phyloP scores from a whole-genome alignment of 116 monocot species.

The Trichopus zeylanicus region DNA sequence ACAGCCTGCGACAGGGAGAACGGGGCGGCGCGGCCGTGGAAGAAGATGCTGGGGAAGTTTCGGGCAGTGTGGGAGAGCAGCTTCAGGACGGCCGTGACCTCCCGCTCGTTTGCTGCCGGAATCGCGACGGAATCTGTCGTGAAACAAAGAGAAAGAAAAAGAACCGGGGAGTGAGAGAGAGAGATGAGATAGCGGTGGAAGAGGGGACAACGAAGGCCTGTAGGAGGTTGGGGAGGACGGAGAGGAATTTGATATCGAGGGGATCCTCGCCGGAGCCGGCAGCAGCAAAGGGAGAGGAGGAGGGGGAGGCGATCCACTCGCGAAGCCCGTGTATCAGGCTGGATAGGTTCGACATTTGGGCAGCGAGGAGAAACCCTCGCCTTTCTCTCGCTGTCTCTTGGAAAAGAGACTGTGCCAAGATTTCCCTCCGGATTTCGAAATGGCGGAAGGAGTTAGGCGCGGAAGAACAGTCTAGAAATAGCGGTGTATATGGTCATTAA shows the following conservation, averaged over 20 bases:
- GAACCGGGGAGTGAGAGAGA: neutral
- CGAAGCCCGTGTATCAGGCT: conserved; percentile 76
- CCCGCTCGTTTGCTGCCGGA: conserved; percentile 63
- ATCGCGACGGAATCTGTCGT: neutral
- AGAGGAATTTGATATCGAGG: conserved; percentile 61
- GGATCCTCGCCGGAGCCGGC: conserved; percentile 40
- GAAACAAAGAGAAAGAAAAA: neutral
- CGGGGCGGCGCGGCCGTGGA: conserved; percentile 59
- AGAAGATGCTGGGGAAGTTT: conserved; percentile 90
- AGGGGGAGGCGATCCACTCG: conserved; percentile 64
- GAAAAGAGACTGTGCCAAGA: neutral
- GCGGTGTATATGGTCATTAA: too few relatives aligned
- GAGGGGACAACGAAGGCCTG: conserved; percentile 78
- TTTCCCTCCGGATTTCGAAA: conserved; percentile 5
- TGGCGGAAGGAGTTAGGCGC: too few relatives aligned
- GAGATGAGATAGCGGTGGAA: conserved; percentile 32
- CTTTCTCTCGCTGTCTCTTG: neutral
- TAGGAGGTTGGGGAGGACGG: conserved; percentile 86
- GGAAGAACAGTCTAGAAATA: neutral
- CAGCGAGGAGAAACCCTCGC: too few relatives aligned
- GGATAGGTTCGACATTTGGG: conserved; percentile 66
- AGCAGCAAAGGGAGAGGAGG: conserved; percentile 24
- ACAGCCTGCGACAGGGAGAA: conserved; percentile 66
- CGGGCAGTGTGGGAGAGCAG: conserved; percentile 70
- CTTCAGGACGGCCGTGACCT: conserved; percentile 91